Base-by-base conservation (phyloP, 495 filamentous ascomycete species). In the Pseudevernia furfuracea region DNA sequence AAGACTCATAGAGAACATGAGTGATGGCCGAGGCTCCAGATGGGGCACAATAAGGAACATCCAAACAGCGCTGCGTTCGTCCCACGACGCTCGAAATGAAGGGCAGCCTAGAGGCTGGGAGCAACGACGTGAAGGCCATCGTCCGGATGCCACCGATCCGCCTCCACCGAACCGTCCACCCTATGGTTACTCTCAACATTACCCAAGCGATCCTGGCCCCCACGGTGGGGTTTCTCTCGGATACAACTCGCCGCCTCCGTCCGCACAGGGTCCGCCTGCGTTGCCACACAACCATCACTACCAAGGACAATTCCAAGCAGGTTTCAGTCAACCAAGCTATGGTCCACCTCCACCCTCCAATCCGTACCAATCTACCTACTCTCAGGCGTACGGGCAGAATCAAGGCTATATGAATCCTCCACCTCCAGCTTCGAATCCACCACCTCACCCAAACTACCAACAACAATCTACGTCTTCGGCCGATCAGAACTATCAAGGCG, bases 151-250 rank as follows among this genome's bases (percentile, higher is more conserved):
- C 46, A 53, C 12, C 7, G 46, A 53, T 53, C 46, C 60, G 23
- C 60, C 60, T n/a, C n/a, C n/a, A n/a, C n/a, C n/a, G 32, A 37
- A n/a, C 60, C 46, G 46, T 62, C 60, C 34, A 49, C n/a, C 60
- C 14, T 52, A 48, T 23, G 21, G 32, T 9, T 53, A 53, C 21
- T 10, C 44, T 53, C 46, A 41, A 6, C 60, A 41, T 21, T 9
- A n/a, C 21, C 7, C 38, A 4, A 28, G 30, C 8, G 46, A 62
- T 41, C 60, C 60, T 39, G 60, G 44, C n/a, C 60, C 60, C 12
- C n/a, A 38, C 9, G 7, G n/a, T n/a, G 48, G 46, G 14, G 8
- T 38, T 12, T 6, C 2, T 58, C 55, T 12, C n/a, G 30, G 55
- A 9, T 8, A 58, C n/a, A 36, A 4, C 30, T 38, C 55, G 14